Base-by-base conservation (phyloP, 371 early-diverging fungal species). In the Mucor plumbeus region DNA sequence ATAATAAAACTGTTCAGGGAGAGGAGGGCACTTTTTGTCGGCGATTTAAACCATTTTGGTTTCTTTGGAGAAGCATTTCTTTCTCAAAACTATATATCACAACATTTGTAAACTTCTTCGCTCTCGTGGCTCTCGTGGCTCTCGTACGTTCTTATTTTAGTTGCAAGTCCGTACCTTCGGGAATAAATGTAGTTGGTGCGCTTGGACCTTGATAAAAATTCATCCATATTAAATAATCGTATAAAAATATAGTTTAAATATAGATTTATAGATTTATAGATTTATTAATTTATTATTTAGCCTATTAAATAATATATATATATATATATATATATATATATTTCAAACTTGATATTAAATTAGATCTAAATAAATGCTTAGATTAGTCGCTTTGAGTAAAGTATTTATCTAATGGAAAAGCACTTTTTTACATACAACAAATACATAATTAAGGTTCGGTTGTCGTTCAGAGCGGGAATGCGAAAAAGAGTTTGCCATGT, bases 61-160 rank as follows among this genome's bases (percentile, higher is more conserved):
- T 53, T 31, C 11, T 19, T 11, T 48, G 48, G 48, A 48, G 50
- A 53, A 31, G 53, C 53, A 53, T 21, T 21, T 13, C 19, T 47
- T 9, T 44, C n/a, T 47, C 47, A 47, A 47, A 47, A 19, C 17
- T 19, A 38, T 10, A 41, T 15, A 5, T 9, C 10, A 15, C 43
- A 53, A 53, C 53, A 31, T 53, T 47, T 19, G 26, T 53, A 31
- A 53, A 53, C 53, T 50, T 50, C 53, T 53, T 50, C 19, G 31
- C 53, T 53, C 53, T 50, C 53, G 53, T 50, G 53, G 53, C 53
- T 53, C 53, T 53, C 31, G 53, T 53, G 53, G 53, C 53, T 53
- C 53, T 53, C 53, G 53, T 31, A 31, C 53, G 31, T 53, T 53
- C 19, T 53, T 53, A 53, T 53, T 53, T 53, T 53, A 26, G 44